Evolutionary conservation across 2,329 filamentous ascomycete genomes (phyloP), one percentile per base, ranked within the genome.

Genomic region (Pestalotiopsis sp.): DNA sequence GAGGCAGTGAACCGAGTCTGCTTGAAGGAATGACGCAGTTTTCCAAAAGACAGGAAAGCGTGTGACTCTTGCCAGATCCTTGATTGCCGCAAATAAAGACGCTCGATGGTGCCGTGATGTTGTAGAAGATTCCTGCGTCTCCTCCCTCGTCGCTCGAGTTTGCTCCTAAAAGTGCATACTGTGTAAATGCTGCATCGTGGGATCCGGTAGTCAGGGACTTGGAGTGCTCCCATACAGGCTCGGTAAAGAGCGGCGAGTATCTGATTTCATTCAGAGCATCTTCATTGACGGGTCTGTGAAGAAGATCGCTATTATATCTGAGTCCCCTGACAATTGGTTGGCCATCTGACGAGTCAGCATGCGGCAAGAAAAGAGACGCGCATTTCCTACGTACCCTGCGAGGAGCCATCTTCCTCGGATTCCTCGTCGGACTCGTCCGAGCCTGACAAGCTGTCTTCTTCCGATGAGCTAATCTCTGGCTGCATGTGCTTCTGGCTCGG

Each of bases 1-100:
- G 79, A 0, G 82, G 81, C 1, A 90, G 79, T 0, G 77, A 62
- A 20, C 59, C 74, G 6, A 85, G 86, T 0, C 85, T 79, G 0
- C 76, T 72, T 0, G 81, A 85, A 0, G 76, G 72, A 1, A 88
- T 77, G 0, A 92, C 78, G 45, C 85, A 90, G 70, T 88, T 89
- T 73, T 92, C 89, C 0, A 88, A 74, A 1, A 88, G 70, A 63
- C 84, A 88, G 1, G 85, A 85, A 1, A 90, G 79, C 0, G 87
- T 89, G 69, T 91, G 88, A 60, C 87, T 89, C 74, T 91, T 91
- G 0, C 90, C 90, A 0, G 86, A 89, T 1, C 89, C 89, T 69
- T 91, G 89, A 23, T 86, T 88, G 1, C 89, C 89, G 67, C 89
- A 91, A 39, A 91, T 87, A 77, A 91, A 91, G 3, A 83, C 81